Evolutionary conservation across 805 yeast species (phyloP), one percentile per base, ranked within the genome.

Genomic region (Blastobotrys attinorum): DNA sequence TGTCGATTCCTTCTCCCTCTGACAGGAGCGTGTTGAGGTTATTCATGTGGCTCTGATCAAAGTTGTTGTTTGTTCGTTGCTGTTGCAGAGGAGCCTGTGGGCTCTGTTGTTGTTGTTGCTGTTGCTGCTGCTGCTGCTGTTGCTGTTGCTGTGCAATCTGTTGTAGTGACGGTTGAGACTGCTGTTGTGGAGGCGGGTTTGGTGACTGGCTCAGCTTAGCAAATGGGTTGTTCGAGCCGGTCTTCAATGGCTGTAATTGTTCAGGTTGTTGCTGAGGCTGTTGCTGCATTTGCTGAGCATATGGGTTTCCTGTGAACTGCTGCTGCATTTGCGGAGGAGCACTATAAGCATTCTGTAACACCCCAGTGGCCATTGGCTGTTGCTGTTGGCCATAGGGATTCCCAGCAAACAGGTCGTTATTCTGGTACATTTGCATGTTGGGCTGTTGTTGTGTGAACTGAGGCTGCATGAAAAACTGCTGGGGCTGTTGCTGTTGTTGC

Each of bases 1-100:
- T 89, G 66, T 89, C 98, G 45, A 87, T 70, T 25, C 96, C 97
- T 0, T 95, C 85, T 22, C 96, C 97, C 36, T 78, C 76, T 10
- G 92, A 86, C 51, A 90, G 69, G 43, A 89, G 70, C 43, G 75
- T 73, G 66, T 88, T 88, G 58, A 90, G 73, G 47, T 84, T 89
- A 49, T 54, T 87, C 69, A 71, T 76, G 65, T 61, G 63, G 4
- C 40, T 55, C 57, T 75, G 70, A 37, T 76, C 77, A 48, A 76
- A 73, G 56, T 77, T 72, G 46, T 64, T 67, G 55, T 74, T 75
- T 22, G 74, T 40, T 13, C 47, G 33, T n/a, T 39, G 45, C 47
- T 46, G 39, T 18, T 47, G 22, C 60, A 48, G 42, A 37, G 52
- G 25, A 36, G 50, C 49, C 40, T 44, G 48, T 41, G 50, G 59